Conservation (phyloP, 2,329 filamentous ascomycete species). For the Penicillium expansum region DNA sequence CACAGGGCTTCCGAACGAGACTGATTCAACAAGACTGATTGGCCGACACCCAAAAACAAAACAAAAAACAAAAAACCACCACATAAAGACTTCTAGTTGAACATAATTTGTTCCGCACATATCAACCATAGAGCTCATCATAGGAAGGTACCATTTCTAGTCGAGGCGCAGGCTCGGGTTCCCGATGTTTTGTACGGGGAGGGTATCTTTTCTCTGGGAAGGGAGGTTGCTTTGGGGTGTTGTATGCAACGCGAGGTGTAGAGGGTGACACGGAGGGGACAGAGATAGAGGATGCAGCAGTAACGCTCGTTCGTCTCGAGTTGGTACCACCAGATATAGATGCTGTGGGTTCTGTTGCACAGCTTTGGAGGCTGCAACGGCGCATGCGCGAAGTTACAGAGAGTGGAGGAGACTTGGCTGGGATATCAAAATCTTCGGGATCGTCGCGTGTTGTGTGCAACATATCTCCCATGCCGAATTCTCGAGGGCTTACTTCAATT, state of each 20-base stretch:
- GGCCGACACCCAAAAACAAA: not conserved
- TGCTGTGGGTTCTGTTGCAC: constrained; percentile 25
- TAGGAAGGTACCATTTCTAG: constrained; percentile 40
- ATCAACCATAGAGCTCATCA: constrained; percentile 40
- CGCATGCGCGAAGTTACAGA: constrained; percentile 41
- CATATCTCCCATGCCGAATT: constrained; percentile 10
- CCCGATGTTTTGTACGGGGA: constrained; percentile 17
- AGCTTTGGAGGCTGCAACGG: constrained; percentile 34
- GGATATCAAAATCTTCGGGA: constrained; percentile 22
- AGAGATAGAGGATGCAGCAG: constrained; percentile 27
- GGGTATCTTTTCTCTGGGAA: constrained; percentile 23
- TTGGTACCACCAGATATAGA: constrained; percentile 29
- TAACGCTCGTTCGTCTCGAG: constrained; percentile 36
- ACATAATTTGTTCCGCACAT: not conserved
- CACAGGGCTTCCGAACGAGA: not conserved
- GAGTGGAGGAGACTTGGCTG: constrained; percentile 36
- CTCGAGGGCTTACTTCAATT: not conserved
- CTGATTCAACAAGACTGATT: not conserved
- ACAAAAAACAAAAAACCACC: not conserved
- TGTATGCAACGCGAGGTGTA: constrained; percentile 25
- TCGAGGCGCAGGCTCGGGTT: constrained; percentile 19
- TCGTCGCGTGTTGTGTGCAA: constrained; percentile 8
- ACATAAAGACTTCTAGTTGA: constrained; percentile 5
- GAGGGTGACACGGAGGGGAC: constrained; percentile 26
- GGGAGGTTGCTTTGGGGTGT: constrained; percentile 1